Percentiles rank a stretch among this genome's conserved stretches.
Conservation (phyloP, 2,329 filamentous ascomycete genomes). For the Aureobasidium sp. region DNA sequence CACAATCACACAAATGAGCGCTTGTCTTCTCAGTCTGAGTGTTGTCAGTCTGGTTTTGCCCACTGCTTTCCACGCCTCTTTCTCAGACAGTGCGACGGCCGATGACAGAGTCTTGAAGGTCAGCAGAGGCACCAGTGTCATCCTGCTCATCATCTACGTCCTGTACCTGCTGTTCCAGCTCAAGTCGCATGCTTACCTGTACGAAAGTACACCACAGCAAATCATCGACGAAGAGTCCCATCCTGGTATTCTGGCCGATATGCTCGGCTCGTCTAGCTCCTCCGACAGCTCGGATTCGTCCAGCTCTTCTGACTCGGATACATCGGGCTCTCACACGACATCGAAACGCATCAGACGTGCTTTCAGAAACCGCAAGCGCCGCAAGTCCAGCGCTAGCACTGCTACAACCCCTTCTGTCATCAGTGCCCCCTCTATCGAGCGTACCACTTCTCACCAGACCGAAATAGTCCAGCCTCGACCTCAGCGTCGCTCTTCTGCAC, state of each 20-base stretch:
- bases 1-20: constrained; percentile 93
- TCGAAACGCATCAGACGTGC: constrained; percentile 69
- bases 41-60: constrained; percentile 79
- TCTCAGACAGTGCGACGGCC: constrained; percentile 48
- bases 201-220: constrained; percentile 84
- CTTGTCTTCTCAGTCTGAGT: constrained; percentile 80
- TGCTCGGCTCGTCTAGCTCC: constrained; percentile 64
- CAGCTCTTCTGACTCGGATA: constrained; percentile 56
- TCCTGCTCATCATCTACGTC: constrained; percentile 73
- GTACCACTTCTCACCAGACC: constrained; percentile 16
- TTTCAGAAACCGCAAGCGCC: constrained; percentile 61
- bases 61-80: constrained; percentile 90
- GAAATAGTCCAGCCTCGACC: constrained; percentile 11
- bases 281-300: constrained; percentile 48
- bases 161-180: constrained; percentile 85
- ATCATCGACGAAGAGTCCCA: constrained; percentile 88
- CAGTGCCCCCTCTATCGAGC: constrained; percentile 39
- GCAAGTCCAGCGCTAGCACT: constrained; percentile 71
- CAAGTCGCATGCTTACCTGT: constrained; percentile 86
- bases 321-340: constrained; percentile 62
- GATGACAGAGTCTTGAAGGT: constrained; percentile 71
- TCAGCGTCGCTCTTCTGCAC: constrained; percentile 32
- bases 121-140: constrained; percentile 81
- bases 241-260: constrained; percentile 74
- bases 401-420: constrained; percentile 49